phyloP scores from a whole-genome alignment of 1,139 yeast genomes.

The Pichia sp. region DNA sequence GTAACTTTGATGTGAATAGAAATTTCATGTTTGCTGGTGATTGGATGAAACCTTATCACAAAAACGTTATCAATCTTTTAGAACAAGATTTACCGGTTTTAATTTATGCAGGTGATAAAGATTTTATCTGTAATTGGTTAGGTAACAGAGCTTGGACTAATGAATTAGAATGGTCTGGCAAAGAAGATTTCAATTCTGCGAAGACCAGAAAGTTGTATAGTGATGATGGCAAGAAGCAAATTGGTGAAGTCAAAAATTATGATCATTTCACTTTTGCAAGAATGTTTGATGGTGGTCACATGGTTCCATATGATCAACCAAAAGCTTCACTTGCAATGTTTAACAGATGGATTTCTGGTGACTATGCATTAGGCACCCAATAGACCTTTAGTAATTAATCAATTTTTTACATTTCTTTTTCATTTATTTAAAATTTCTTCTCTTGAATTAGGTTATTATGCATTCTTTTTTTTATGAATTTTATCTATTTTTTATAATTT shows the following conservation, averaged over 20 bases:
- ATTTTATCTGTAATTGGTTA: slow-evolving; percentile 81
- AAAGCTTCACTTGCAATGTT: slow-evolving; percentile 39
- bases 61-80: slow-evolving; percentile 46
- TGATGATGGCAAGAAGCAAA: slow-evolving; percentile 36
- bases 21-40: slow-evolving; percentile 83
- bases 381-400: slow-evolving; percentile 1
- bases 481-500: neutral
- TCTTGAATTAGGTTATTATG: slow-evolving; percentile 1
- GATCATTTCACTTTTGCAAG: slow-evolving; percentile 57
- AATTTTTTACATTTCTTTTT: neutral
- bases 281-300: slow-evolving; percentile 62
- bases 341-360: slow-evolving; percentile 44
- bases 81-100: slow-evolving; percentile 59
- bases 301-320: slow-evolving; percentile 54
- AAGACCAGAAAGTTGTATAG: slow-evolving; percentile 33
- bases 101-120: slow-evolving; percentile 82
- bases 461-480: neutral
- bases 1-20: slow-evolving; percentile 79
- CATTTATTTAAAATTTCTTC: neutral
- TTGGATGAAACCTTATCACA: slow-evolving; percentile 84
- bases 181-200: slow-evolving; percentile 44
- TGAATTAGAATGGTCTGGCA: slow-evolving; percentile 59
- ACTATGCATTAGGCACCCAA: slow-evolving; percentile 30
- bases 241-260: slow-evolving; percentile 55
- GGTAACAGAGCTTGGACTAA: slow-evolving; percentile 83